These are phyloP conservation scores for Didymella pinodella DNA, from an alignment of 2,329 filamentous ascomycete species.

Conservation along the genomic window DNA sequence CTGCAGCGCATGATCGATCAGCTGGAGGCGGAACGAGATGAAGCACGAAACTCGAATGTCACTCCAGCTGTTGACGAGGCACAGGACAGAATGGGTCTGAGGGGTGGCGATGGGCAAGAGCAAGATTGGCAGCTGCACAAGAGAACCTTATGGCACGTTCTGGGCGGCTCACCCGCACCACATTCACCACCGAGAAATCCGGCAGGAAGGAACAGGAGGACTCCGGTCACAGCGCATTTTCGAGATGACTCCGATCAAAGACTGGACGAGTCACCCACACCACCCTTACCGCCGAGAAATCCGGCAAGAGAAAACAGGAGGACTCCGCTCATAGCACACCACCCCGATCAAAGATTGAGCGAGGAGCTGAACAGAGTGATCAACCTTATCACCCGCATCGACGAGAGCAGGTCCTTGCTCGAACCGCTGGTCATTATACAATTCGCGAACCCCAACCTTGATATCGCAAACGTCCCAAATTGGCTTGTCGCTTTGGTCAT, in stretches of 20 bases:
- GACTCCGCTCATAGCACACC: too few species aligned
- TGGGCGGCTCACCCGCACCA: not conserved
- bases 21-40: not conserved
- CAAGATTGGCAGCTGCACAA: not conserved
- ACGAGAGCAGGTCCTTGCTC: not conserved
- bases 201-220: too few species aligned
- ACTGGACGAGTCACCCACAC: not conserved
- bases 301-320: not conserved
- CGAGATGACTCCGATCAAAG: too few species aligned
- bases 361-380: not conserved
- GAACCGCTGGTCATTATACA: not conserved
- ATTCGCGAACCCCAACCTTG: not conserved
- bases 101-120: not conserved
- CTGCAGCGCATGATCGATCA: not conserved
- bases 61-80: too few species aligned
- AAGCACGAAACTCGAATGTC: not conserved
- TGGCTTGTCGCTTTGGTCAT: not conserved
- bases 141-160: not conserved
- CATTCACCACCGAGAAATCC: too few species aligned
- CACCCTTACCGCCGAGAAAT: not conserved
- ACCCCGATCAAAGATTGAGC: too few species aligned
- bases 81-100: not conserved
- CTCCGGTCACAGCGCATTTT: too few species aligned
- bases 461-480: not conserved
- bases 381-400: not conserved